A percentile compares a stretch with the other conserved stretches of the same genome.
phyloP scores from a whole-genome alignment of 441 rosid species.

The Bocquillonia castaneifolia region DNA sequence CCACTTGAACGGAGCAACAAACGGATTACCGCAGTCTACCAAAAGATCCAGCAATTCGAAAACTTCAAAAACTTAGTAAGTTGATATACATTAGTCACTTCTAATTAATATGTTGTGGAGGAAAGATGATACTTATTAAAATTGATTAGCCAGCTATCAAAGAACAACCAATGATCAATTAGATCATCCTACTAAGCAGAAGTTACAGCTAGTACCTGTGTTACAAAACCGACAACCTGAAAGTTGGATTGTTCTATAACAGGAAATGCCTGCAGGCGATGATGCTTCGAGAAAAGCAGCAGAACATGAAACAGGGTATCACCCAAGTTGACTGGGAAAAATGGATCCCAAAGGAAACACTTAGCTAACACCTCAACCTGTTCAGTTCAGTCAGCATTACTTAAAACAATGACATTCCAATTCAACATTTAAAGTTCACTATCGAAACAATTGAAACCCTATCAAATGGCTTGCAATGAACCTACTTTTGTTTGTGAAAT shows the following conservation, averaged over 20 bases:
- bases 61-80: no score
- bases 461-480: background rate
- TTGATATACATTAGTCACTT: no score
- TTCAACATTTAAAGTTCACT: background rate
- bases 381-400: background rate
- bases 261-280: conserved; percentile 33
- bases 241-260: conserved; percentile 23
- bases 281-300: conserved; percentile 42
- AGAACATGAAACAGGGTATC: conserved; percentile 44
- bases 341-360: conserved; percentile 42
- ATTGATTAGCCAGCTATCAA: no score
- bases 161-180: no score
- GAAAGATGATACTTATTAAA: no score
- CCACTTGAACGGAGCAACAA: conserved; percentile 40
- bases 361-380: conserved; percentile 46
- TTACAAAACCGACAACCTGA: conserved; percentile 36
- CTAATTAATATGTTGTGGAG: no score
- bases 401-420: background rate
- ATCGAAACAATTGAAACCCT: background rate
- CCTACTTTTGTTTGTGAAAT: conserved; percentile 37
- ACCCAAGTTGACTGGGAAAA: conserved; percentile 35
- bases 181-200: background rate
- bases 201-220: conserved; percentile 31
- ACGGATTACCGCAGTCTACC: conserved; percentile 39
- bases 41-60: background rate